Evolutionary conservation across 148 eudicot genomes (phyloP), one percentile per base, ranked within the genome.

Genomic region (Talinum fruticosum): DNA sequence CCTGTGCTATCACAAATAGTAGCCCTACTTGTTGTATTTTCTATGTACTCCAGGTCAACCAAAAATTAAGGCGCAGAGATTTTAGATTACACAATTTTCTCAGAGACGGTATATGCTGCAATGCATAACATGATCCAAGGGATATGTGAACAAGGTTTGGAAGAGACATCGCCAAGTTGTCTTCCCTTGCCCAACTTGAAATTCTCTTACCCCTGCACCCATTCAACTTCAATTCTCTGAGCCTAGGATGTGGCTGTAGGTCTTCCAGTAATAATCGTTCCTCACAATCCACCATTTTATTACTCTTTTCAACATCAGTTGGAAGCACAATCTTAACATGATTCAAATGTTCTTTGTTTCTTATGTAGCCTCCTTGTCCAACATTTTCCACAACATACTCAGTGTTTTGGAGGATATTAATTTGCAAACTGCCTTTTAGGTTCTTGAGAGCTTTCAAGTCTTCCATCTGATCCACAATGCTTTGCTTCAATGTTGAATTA

Each of bases 201-300:
- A 67, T 12, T 13, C 6, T 67, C 71, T 10, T 2, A 29, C 71
- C 10, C 6, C 10, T 0, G 41, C 32, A 67, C 16, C 1, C 5
- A 0, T 2, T 1, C 41, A 67, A 14, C 38, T 19, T 23, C 28
- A 67, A 16, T 3, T 19, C 0, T 18, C 38, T 67, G 8, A 67
- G 19, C 8, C 32, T 67, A 30, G 71, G 71, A 67, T 67, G 71
- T 14, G 71, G 71, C n/a, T 67, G 35, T 10, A 67, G 41, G 41
- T 33, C 71, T 16, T 67, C 71, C n/a, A n/a, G n/a, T 29, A 67
- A 6, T 32, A 67, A 18, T 34, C 8, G 2, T 67, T 67, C 71
- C 66, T 62, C 66, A n/a, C n/a, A n/a, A 62, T 41, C 45, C 10
- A 10, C 45, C 10, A 41, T 41, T 41, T 10, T 41, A 10, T 10